Percentiles rank a stretch among this genome's conserved stretches.
These are phyloP conservation scores for Helenozyma rhizophorensis DNA, from an alignment of 805 yeast genomes.

Conservation along the genomic window DNA sequence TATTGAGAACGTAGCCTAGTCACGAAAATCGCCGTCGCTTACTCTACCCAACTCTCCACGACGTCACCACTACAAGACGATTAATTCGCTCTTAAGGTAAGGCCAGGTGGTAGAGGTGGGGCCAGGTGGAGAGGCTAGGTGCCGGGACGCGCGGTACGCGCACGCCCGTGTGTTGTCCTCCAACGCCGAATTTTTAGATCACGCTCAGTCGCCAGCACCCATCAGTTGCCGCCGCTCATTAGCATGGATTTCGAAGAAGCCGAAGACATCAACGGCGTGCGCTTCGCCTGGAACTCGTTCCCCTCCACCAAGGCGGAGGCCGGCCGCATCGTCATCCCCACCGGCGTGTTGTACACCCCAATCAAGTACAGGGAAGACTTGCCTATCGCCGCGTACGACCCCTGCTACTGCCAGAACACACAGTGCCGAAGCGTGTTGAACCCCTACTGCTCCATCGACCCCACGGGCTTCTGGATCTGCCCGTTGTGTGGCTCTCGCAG, in stretches of 20 bases:
- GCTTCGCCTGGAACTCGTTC: slow-evolving; percentile 59
- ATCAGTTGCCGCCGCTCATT: background rate
- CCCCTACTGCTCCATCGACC: slow-evolving; percentile 80
- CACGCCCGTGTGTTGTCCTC: slow-evolving; percentile 21
- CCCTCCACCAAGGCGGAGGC: slow-evolving; percentile 90
- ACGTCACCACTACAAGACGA: too few species aligned
- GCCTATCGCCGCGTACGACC: slow-evolving; percentile 80
- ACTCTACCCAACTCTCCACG: too few species aligned
- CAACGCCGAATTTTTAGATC: slow-evolving; percentile 14
- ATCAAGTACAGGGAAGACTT: slow-evolving; percentile 72
- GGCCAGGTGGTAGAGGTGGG: too few species aligned
- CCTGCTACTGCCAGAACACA: slow-evolving; percentile 68
- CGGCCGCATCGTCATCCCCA: slow-evolving; percentile 86
- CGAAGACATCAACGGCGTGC: slow-evolving; percentile 43
- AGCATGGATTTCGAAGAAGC: slow-evolving; percentile 40
- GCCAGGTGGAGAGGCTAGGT: too few species aligned
- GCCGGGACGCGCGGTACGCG: slow-evolving; percentile 2
- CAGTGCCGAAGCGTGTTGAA: slow-evolving; percentile 83
- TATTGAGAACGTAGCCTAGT: too few species aligned
- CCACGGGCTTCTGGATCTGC: slow-evolving; percentile 81
- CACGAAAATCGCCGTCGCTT: too few species aligned
- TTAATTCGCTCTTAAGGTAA: too few species aligned
- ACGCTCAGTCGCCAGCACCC: too few species aligned
- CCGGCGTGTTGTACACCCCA: slow-evolving; percentile 95
- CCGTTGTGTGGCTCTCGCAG: slow-evolving; percentile 76